Base-by-base conservation (phyloP, 805 yeast genomes). In the Cyberlindnera nakhonratchasimensis region DNA sequence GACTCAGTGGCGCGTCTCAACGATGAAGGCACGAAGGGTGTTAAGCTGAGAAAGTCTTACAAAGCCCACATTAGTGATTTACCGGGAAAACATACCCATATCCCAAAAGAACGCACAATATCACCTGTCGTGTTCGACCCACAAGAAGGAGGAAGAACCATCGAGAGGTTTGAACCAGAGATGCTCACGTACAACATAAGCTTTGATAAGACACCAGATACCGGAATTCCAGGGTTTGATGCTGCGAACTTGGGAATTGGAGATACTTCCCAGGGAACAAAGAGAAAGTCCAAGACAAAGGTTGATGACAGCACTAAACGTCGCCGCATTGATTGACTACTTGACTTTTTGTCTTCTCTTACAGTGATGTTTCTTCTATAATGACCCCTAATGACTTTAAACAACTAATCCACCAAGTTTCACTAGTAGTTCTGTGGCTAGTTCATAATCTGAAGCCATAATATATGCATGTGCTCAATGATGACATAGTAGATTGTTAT, bases 21-120 rank as follows among this genome's bases (percentile, higher is more conserved):
- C 55, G 82, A 88, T 2, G 95, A 84, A 55, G 96, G 96, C 0
- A 75, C 93, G 1, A 89, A 86, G 53, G 96, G 96, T 41, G 89
- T 89, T 29, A 93, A 93, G 65, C 74, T 93, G 42, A 75, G 99
- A 54, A 93, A 93, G 64, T 88, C 97, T 0, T 93, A 93, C 66
- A 93, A 93, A 62, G 89, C 90, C 50, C 98, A 91, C 60, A 84
- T 93, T 12, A 71, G 75, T 29, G 97, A 90, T 52, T 67, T 93
- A 22, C 86, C 96, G 0, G 97, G 90, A 2, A 82, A 81, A 57
- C 86, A 80, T 51, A 70, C 53, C 6, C 56, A 70, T 28, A 79
- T 84, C 30, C 85, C 86, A n/a, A 71, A 64, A 5, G 71, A 64
- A 9, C 51, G 69, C 29, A 59, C 63, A 2, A 54, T 71, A 11